A percentile compares a stretch with the other conserved stretches of the same genome.
Conservation (phyloP, 345 rosid genomes). For the Geranium rotundifolium region DNA sequence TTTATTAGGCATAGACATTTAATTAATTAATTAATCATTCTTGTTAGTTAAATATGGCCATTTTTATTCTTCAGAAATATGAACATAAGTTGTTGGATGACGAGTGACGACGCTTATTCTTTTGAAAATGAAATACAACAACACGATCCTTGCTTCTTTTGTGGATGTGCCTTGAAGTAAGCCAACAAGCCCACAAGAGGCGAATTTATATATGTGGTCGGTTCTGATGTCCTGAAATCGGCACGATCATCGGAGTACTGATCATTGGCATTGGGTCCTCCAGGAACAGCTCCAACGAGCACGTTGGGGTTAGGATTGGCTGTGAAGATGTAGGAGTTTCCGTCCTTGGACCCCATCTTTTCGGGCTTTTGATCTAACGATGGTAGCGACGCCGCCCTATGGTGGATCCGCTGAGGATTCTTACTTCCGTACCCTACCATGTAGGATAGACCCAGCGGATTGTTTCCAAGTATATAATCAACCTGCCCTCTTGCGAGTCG, state of each 20-base stretch:
- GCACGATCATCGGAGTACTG: conserved; percentile 29
- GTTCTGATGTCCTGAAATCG: conserved; percentile 33
- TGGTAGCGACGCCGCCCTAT: conserved; percentile 61
- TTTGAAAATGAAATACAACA: too few species aligned
- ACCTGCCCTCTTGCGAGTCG: conserved; percentile 24
- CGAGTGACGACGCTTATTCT: too few species aligned
- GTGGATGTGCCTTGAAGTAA: conserved; percentile 18
- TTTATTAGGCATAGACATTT: too few species aligned
- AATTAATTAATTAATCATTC: too few species aligned
- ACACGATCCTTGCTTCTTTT: too few species aligned
- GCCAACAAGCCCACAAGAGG: conserved; percentile 58
- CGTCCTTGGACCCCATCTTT: conserved; percentile 37
- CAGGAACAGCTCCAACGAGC: conserved; percentile 60
- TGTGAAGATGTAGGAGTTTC: conserved; percentile 24
- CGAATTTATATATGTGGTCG: conserved; percentile 54
- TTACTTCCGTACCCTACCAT: conserved; percentile 71
- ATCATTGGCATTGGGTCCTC: conserved; percentile 63
- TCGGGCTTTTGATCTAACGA: conserved; percentile 28
- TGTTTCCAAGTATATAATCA: conserved; percentile 79
- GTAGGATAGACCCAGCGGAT: conserved; percentile 62
- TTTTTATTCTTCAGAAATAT: too few species aligned
- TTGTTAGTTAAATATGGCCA: too few species aligned
- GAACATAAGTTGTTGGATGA: too few species aligned
- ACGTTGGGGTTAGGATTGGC: conserved; percentile 45
- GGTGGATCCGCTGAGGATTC: conserved; percentile 62